Conservation (phyloP, 495 filamentous ascomycete species). For the Aspergillus avenaceus region DNA sequence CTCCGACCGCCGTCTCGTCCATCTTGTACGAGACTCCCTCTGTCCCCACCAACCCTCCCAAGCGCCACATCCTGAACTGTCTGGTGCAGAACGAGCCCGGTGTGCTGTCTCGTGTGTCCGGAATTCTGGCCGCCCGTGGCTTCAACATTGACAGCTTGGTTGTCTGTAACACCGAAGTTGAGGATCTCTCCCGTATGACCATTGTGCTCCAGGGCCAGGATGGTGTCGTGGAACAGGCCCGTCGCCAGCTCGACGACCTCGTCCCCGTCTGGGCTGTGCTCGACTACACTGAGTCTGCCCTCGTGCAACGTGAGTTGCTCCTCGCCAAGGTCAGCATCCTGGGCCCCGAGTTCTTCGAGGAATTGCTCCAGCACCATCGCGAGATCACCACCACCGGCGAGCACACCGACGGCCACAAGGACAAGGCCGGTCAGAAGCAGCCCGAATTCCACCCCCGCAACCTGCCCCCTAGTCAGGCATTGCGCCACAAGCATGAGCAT, state of each 20-base stretch:
- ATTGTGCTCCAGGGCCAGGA: slow-evolving; percentile 95
- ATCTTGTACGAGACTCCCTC: slow-evolving; percentile 98
- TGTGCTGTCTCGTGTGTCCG: slow-evolving; percentile 92
- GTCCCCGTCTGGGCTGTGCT: slow-evolving; percentile 98
- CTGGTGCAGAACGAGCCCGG: slow-evolving; percentile 98
- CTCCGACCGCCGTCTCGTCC: slow-evolving; percentile 90
- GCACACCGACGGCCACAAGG: slow-evolving; percentile 26
- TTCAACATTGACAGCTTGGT: slow-evolving; percentile 99
- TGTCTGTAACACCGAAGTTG: slow-evolving; percentile 97
- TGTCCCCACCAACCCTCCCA: slow-evolving; percentile 76
- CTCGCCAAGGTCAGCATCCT: slow-evolving; percentile 96
- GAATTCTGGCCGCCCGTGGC: slow-evolving; percentile 90
- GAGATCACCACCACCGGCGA: slow-evolving; percentile 55
- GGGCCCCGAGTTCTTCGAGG: slow-evolving; percentile 96
- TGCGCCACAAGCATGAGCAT: slow-evolving; percentile 96
- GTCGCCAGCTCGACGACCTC: slow-evolving; percentile 90
- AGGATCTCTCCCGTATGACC: slow-evolving; percentile 95
- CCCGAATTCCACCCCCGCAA: slow-evolving; percentile 75
- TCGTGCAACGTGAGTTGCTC: slow-evolving; percentile 94
- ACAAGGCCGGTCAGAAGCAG: slow-evolving; percentile 23
- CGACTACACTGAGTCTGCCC: slow-evolving; percentile 86
- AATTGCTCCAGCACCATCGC: slow-evolving; percentile 89
- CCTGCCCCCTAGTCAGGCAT: slow-evolving; percentile 77
- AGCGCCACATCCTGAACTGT: slow-evolving; percentile 94
- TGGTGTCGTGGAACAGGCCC: slow-evolving; percentile 95